Evolutionary conservation across 2,329 filamentous ascomycete genomes (phyloP).

Genomic region (Hymenoscyphus repandus): DNA sequence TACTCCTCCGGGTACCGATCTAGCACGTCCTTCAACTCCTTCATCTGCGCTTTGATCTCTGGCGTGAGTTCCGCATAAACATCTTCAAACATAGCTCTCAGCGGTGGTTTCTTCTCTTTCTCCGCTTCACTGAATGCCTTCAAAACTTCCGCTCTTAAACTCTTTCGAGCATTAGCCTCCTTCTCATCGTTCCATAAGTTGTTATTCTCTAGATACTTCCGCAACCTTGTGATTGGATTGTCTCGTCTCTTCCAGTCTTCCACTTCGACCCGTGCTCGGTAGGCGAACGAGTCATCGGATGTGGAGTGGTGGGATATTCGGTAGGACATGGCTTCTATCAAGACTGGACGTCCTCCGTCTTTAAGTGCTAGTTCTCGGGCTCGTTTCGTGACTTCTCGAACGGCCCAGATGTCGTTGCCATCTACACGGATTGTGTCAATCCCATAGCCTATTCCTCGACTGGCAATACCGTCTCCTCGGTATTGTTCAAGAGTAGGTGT

Average conservation of each 20-base stretch:
- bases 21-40: constrained; percentile 68
- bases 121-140: constrained; percentile 81
- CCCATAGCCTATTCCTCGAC: constrained; percentile 82
- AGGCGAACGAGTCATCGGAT: constrained; percentile 93
- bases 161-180: constrained; percentile 67
- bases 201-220: constrained; percentile 85
- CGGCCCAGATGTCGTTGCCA: constrained; percentile 91
- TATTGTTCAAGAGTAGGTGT: constrained; percentile 90
- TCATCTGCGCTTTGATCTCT: constrained; percentile 71
- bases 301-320: constrained; percentile 98
- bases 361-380: constrained; percentile 63
- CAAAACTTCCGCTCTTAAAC: constrained; percentile 68
- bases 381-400: constrained; percentile 71
- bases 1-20: constrained; percentile 90
- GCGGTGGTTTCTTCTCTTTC: constrained; percentile 70
- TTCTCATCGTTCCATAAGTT: constrained; percentile 79
- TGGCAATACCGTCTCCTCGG: constrained; percentile 84
- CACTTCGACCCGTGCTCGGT: constrained; percentile 87
- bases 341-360: constrained; percentile 50
- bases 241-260: constrained; percentile 90
- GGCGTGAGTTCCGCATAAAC: constrained; percentile 85
- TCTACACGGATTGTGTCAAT: constrained; percentile 90
- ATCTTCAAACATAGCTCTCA: constrained; percentile 74
- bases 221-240: constrained; percentile 77
- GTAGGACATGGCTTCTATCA: constrained; percentile 96